Evolutionary conservation across 371 early-diverging fungal species (phyloP).

Genomic region (Rhizopus arrhizus): DNA sequence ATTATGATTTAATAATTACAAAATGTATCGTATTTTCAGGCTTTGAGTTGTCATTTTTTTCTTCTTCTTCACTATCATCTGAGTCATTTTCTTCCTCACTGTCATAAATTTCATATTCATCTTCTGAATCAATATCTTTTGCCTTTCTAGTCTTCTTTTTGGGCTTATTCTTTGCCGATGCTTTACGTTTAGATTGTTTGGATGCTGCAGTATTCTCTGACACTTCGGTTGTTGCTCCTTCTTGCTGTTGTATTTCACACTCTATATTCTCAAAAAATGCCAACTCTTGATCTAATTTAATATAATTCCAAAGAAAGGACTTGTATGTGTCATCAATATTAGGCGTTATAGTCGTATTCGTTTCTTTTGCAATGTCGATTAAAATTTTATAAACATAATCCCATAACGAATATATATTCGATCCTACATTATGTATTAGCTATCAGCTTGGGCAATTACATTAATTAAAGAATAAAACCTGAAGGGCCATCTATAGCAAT

Average conservation of each 20-base stretch:
- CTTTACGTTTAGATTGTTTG: neutral
- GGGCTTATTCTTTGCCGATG: conserved; percentile 12
- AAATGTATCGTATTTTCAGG: neutral
- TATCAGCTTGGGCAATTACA: neutral
- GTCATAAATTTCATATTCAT: conserved; percentile 18
- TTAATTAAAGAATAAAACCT: conserved; percentile 12
- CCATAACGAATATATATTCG: conserved; percentile 24
- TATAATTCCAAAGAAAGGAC: conserved; percentile 32
- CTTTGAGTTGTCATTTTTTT: neutral
- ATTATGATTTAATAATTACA: neutral
- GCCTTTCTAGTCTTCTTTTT: conserved; percentile 22
- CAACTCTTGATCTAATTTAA: conserved; percentile 16
- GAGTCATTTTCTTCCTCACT: conserved; percentile 2
- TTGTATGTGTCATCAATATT: conserved; percentile 35
- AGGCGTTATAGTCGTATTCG: conserved; percentile 11
- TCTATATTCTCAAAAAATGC: conserved; percentile 20
- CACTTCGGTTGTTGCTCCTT: neutral
- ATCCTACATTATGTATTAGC: conserved; percentile 11
- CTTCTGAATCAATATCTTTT: conserved; percentile 15
- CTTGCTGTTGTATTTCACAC: neutral
- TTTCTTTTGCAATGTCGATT: conserved; percentile 9
- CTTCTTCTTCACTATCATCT: conserved; percentile 6
- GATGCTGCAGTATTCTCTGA: neutral
- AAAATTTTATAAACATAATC: conserved; percentile 12
- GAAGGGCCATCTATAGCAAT: conserved; percentile 28